phyloP scores from a whole-genome alignment of 73 alveolate genomes.

The Tetrahymena borealis region DNA sequence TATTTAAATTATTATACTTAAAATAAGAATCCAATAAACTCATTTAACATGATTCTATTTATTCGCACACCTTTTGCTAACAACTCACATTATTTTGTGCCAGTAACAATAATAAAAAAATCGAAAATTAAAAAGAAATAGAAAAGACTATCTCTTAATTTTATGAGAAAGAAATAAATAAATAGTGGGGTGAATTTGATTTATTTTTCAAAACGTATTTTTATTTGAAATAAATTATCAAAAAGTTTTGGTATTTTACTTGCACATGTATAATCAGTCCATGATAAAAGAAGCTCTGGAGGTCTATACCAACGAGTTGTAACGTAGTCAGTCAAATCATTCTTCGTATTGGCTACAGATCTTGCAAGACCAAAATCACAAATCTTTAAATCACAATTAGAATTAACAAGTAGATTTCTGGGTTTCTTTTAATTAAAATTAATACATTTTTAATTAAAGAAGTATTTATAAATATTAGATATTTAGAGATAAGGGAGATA shows the following conservation, averaged over 20 bases:
- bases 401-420: constrained; percentile 75
- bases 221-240: not conserved
- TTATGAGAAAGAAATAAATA: not conserved
- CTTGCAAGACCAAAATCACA: constrained; percentile 92
- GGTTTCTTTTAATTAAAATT: constrained; percentile 54
- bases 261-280: constrained; percentile 49
- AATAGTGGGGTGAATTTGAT: too few relatives aligned
- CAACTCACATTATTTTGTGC: too few relatives aligned
- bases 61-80: too few relatives aligned
- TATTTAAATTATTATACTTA: too few relatives aligned
- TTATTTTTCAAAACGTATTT: constrained; percentile 19
- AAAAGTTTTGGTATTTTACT: not conserved
- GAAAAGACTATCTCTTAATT: not conserved
- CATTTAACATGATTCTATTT: too few relatives aligned
- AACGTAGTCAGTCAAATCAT: constrained; percentile 66
- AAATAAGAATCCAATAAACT: too few relatives aligned
- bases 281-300: constrained; percentile 66
- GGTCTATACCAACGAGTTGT: constrained; percentile 88
- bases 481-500: too few relatives aligned
- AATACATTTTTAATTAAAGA: too few relatives aligned
- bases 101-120: not conserved
- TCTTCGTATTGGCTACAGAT: constrained; percentile 25
- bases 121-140: not conserved
- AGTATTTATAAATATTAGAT: too few relatives aligned
- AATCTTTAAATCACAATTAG: constrained; percentile 86